phyloP scores from a whole-genome alignment of 306 rosid genomes.

The Castanea crenata region DNA sequence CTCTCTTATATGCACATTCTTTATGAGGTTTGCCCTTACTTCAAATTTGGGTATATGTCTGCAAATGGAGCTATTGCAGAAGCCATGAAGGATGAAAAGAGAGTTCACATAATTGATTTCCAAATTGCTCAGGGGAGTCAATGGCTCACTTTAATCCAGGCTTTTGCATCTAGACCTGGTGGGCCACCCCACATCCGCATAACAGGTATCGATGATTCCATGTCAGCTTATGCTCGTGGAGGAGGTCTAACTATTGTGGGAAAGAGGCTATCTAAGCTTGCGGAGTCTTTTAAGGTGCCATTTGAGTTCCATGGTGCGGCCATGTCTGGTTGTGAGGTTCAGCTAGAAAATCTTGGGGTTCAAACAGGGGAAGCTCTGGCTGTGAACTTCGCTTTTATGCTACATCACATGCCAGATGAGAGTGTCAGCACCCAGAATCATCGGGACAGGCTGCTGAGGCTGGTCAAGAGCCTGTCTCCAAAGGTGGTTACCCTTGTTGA shows the following conservation, averaged over 20 bases:
- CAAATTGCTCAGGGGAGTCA: slow-evolving; percentile 92
- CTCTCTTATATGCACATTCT: slow-evolving; percentile 89
- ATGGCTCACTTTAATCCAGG: slow-evolving; percentile 91
- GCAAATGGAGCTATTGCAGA: slow-evolving; percentile 99
- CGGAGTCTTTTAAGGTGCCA: slow-evolving; percentile 69
- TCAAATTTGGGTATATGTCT: slow-evolving; percentile 96
- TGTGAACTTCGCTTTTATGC: slow-evolving; percentile 87
- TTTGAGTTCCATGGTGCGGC: slow-evolving; percentile 79
- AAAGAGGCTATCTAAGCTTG: slow-evolving; percentile 70
- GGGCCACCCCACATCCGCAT: slow-evolving; percentile 95
- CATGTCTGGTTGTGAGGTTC: slow-evolving; percentile 69
- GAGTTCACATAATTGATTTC: slow-evolving; percentile 94
- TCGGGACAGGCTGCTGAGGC: slow-evolving; percentile 71
- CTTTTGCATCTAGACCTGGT: slow-evolving; percentile 97
- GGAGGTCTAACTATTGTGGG: slow-evolving; percentile 83
- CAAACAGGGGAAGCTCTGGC: slow-evolving; percentile 77
- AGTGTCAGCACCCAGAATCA: slow-evolving; percentile 90
- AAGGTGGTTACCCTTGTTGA: slow-evolving; percentile 97
- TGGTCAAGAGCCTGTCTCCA: slow-evolving; percentile 84
- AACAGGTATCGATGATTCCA: slow-evolving; percentile 81
- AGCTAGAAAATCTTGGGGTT: slow-evolving; percentile 55
- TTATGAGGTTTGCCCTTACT: slow-evolving; percentile 89
- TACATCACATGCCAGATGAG: slow-evolving; percentile 94
- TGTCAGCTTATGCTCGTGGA: slow-evolving; percentile 90
- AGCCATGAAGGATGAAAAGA: slow-evolving; percentile 81